Base-by-base conservation (phyloP, 305 asterid species). In the Stenogyne calaminthoides region DNA sequence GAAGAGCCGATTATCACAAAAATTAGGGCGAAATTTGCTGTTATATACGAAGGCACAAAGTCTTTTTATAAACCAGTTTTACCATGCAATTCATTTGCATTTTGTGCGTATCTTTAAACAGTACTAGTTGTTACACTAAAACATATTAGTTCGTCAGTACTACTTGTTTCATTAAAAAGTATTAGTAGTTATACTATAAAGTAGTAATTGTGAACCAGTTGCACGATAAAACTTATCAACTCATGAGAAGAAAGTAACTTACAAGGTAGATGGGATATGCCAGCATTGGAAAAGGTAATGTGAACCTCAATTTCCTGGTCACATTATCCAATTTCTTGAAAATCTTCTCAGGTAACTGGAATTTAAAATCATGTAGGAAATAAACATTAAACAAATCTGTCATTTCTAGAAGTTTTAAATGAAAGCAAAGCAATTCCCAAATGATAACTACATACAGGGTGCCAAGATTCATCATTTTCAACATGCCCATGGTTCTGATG, bases 401-500 rank as follows among this genome's bases (percentile, higher is more conserved):
- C 46, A 11, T 69, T 52, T 55, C 8, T 2, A 44, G 18, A 20
- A 49, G 4, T 3, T 6, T 22, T 2, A 57, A 15, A 19, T 61
- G 29, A 76, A 42, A 7, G n/a, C 15, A 7, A 34, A 46, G 34
- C 46, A 20, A 46, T 46, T 46, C n/a, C 19, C 19, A n/a, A 4
- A 32, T 32, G 16, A 44, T 51, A 22, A 20, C 47, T 52, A 82
- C 82, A 63, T 81, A 90, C 98, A 46, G 97, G 98, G 71, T 89
- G 96, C 97, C 98, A 93, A 2, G 97, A 91, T 78, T 93, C 98
- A 71, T 93, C 98, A 6, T 85, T 87, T 69, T 93, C 95, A 64
- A 91, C 98, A 79, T 93, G 89, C 7, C 98, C 98, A 81, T 93
- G 98, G 78, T 93, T 89, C 78, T 88, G 95, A 80, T 93, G 98